Percentiles rank a stretch among this genome's conserved stretches.
Conservation (phyloP, 176 grass and related monocot genomes). For the Themeda triandra region DNA sequence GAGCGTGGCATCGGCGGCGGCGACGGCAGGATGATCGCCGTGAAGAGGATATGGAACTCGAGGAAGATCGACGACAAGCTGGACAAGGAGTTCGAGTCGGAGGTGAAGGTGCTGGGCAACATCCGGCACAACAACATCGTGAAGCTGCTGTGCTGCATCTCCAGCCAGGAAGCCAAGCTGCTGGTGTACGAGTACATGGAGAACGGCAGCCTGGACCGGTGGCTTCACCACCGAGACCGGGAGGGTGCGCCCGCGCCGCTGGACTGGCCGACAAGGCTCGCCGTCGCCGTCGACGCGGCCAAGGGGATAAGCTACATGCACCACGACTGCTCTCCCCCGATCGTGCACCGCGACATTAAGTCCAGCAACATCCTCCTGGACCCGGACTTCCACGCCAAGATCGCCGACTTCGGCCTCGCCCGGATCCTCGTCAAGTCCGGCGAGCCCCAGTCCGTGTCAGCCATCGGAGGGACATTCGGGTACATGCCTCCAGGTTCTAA, state of each 20-base stretch:
- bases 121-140: constrained; percentile 83
- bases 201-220: constrained; percentile 67
- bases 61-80: constrained; percentile 42
- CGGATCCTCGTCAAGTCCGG: constrained; percentile 57
- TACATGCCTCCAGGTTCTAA: constrained; percentile 84
- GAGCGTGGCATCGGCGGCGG: not conserved
- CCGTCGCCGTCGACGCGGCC: constrained; percentile 56
- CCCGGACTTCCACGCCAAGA: constrained; percentile 53
- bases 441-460: constrained; percentile 57
- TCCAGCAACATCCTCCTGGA: constrained; percentile 86
- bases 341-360: constrained; percentile 88
- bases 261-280: constrained; percentile 64
- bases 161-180: constrained; percentile 54
- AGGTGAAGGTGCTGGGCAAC: constrained; percentile 71
- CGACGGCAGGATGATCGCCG: constrained; percentile 43
- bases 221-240: constrained; percentile 53
- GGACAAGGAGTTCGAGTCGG: constrained; percentile 68
- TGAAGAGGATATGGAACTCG: constrained; percentile 55
- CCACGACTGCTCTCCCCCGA: constrained; percentile 47
- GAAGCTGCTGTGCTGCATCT: constrained; percentile 78
- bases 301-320: constrained; percentile 85
- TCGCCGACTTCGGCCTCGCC: constrained; percentile 83
- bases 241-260: constrained; percentile 34
- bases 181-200: constrained; percentile 90
- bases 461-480: constrained; percentile 67